phyloP scores from a whole-genome alignment of 352 stramenopile species.

The Phytophthora capsici region DNA sequence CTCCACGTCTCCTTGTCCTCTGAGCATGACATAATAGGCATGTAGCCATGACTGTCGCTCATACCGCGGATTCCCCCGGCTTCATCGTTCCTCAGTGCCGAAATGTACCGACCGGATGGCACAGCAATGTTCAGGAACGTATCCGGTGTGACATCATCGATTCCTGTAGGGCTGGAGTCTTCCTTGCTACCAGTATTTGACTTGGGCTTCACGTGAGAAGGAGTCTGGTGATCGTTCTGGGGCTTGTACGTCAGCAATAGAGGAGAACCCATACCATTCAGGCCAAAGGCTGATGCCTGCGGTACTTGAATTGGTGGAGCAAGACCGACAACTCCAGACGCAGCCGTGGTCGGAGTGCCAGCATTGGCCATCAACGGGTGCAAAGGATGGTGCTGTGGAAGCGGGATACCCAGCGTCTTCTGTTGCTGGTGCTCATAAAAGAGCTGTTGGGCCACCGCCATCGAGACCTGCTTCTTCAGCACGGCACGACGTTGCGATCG shows the following conservation, averaged over 20 bases:
- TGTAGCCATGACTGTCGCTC: slow-evolving; percentile 45
- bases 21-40: slow-evolving; percentile 56
- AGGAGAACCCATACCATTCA: slow-evolving; percentile 13
- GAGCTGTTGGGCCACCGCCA: slow-evolving; percentile 79
- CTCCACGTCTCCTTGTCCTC: slow-evolving; percentile 72
- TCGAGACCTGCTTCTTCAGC: slow-evolving; percentile 84
- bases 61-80: slow-evolving; percentile 30
- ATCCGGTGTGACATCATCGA: slow-evolving; percentile 64
- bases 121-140: slow-evolving; percentile 56
- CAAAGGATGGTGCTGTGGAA: slow-evolving; percentile 42
- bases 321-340: slow-evolving; percentile 20
- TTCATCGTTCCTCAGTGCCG: slow-evolving; percentile 12
- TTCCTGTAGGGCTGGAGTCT: slow-evolving; percentile 58
- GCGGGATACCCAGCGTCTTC: slow-evolving; percentile 57
- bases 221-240: not conserved
- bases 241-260: slow-evolving; percentile 26
- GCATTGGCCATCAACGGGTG: slow-evolving; percentile 26
- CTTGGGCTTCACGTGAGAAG: too few species aligned
- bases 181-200: slow-evolving; percentile 3
- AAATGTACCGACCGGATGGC: slow-evolving; percentile 4
- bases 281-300: slow-evolving; percentile 4
- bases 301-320: slow-evolving; percentile 58
- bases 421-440: slow-evolving; percentile 85
- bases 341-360: not conserved
- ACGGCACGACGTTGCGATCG: slow-evolving; percentile 77